phyloP scores from a whole-genome alignment of 768 basidiomycete species.

The Lactarius hengduanensis region DNA sequence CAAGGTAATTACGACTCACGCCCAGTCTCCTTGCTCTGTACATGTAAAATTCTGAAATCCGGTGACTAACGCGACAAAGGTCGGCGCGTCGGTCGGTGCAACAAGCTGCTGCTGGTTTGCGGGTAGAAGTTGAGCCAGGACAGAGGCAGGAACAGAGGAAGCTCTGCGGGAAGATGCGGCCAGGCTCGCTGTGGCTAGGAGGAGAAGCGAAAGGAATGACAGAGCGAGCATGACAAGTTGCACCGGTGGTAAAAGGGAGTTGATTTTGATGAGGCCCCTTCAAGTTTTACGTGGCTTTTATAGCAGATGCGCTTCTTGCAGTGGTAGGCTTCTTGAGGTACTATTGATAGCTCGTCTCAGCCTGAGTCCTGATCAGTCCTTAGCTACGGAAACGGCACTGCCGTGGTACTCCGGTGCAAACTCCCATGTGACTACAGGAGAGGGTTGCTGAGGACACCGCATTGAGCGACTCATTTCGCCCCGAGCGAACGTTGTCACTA shows the following conservation, averaged over 20 bases:
- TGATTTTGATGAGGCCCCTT: background rate
- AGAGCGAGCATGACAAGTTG: slow-evolving; percentile 2
- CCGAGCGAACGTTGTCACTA: no score
- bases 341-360: no score
- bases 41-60: slow-evolving; percentile 19
- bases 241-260: background rate
- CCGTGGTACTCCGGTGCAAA: no score
- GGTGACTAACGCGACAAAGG: background rate
- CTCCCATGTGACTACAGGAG: no score
- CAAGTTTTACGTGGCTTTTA: background rate
- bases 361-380: no score
- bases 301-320: no score
- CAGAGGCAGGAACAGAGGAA: background rate
- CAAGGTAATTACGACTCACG: background rate
- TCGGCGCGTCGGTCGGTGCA: background rate
- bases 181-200: background rate
- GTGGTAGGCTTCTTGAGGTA: no score
- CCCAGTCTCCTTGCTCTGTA: background rate
- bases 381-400: no score
- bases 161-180: background rate
- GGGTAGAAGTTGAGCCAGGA: background rate
- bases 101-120: background rate
- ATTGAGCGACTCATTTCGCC: no score
- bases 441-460: no score
- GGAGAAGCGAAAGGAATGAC: slow-evolving; percentile 1